phyloP scores from a whole-genome alignment of 2,329 filamentous ascomycete genomes.

The Neofusicoccum ribis region DNA sequence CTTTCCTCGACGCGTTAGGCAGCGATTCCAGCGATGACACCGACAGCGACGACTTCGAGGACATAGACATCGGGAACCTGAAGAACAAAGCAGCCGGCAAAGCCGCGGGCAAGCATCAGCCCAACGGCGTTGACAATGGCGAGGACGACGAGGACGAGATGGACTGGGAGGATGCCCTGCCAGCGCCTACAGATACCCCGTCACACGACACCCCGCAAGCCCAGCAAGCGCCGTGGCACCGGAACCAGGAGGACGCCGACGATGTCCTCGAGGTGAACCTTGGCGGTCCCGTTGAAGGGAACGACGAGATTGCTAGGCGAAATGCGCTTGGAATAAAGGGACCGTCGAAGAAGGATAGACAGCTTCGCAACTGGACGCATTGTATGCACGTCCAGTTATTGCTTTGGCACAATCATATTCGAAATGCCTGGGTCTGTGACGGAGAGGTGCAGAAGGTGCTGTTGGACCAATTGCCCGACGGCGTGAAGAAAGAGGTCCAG shows the following conservation, averaged over 20 bases:
- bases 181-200: constrained; percentile 33
- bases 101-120: neutral
- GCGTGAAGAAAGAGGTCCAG: constrained; percentile 39
- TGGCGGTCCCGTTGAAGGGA: neutral
- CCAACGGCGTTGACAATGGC: constrained; percentile 11
- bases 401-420: constrained; percentile 84
- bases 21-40: constrained; percentile 1
- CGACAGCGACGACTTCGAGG: constrained; percentile 17
- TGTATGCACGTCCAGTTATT: constrained; percentile 85
- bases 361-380: constrained; percentile 76
- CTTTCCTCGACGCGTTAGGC: constrained; percentile 16
- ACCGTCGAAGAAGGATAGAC: constrained; percentile 78
- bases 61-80: neutral
- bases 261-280: constrained; percentile 27
- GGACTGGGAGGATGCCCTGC: constrained; percentile 40
- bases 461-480: constrained; percentile 30
- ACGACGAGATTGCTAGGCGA: constrained; percentile 31
- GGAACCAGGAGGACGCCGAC: constrained; percentile 22
- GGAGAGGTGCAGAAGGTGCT: constrained; percentile 34
- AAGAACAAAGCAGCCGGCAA: neutral
- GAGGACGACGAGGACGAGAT: constrained; percentile 29
- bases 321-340: constrained; percentile 71
- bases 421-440: constrained; percentile 40
- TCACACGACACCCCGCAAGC: neutral
- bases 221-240: constrained; percentile 5